Evolutionary conservation across 2,329 filamentous ascomycete genomes (phyloP).

Genomic region (Phyllosticta citriasiana): DNA sequence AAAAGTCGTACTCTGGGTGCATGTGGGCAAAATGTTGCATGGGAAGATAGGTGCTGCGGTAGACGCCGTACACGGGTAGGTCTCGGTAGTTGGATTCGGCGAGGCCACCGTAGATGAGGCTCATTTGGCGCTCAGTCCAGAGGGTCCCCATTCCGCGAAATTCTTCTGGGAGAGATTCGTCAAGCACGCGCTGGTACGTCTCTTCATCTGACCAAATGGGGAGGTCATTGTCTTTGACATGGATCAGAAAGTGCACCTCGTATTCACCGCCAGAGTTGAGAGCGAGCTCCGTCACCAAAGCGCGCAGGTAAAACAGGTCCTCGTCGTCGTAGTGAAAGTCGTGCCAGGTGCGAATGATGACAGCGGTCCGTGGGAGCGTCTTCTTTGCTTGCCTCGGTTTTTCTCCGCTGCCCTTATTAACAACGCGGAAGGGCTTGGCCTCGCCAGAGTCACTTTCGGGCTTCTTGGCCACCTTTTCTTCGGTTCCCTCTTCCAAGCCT

Average conservation of each 20-base stretch:
- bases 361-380: conserved; percentile 53
- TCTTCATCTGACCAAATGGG: conserved; percentile 74
- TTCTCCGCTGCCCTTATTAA: conserved; percentile 9
- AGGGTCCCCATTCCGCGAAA: conserved; percentile 44
- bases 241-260: conserved; percentile 70
- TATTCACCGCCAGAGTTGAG: conserved; percentile 75
- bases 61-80: conserved; percentile 58
- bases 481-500: not conserved
- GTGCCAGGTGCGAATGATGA: conserved; percentile 75
- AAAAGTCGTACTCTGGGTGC: conserved; percentile 82
- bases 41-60: conserved; percentile 78
- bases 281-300: conserved; percentile 68
- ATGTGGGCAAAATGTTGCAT: conserved; percentile 85
- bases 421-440: conserved; percentile 13
- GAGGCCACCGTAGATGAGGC: conserved; percentile 42
- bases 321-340: conserved; percentile 70
- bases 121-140: conserved; percentile 45
- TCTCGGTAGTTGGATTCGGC: conserved; percentile 43
- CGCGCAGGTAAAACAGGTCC: conserved; percentile 71
- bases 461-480: conserved; percentile 2
- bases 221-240: conserved; percentile 68
- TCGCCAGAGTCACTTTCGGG: conserved; percentile 14
- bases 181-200: conserved; percentile 58
- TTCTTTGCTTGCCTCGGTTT: conserved; percentile 19
- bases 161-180: conserved; percentile 37